Base-by-base conservation (phyloP, 1,284 basidiomycete species). In the Rhodotorula sp. region DNA sequence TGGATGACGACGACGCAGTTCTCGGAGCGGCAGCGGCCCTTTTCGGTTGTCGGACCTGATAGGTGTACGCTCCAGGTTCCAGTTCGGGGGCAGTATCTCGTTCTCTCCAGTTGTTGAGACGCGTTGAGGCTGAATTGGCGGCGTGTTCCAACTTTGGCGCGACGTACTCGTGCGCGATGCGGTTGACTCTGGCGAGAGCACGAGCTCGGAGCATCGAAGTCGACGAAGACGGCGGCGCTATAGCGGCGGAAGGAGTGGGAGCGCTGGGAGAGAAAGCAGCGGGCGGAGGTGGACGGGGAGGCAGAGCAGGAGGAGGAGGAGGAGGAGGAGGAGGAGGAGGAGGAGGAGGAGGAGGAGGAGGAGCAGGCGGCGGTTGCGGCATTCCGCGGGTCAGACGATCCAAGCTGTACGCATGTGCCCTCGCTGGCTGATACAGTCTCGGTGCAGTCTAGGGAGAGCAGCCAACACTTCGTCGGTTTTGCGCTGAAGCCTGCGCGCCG, bases 121-220 rank as follows among this genome's bases (percentile, higher is more conserved):
- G 54, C 10, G 42, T 42, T 26, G 61, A 53, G 6, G 61, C 61
- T 22, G 61, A 51, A 10, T 20, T 30, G 10, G 49, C 45, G 3
- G 68, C 68, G 7, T 42, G 26, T 22, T 62, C 53, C 45, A 72
- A 29, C 2, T 42, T 44, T 1, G 68, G 68, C 6, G 69, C 60
- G 59, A 63, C 55, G 26, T 57, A 61, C 5, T 67, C 55, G 30
- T 51, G 29, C 17, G 63, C 55, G 55, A 69, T 49, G 17, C 57
- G 33, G 55, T 57, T 44, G 24, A 62, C 62, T 6, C 56, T 54
- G 29, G 60, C 61, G 59, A 70, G 65, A 1, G 71, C 71, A 20
- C 68, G 68, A 4, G 58, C 29, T 6, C 70, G 67, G 20, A 64
- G 29, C 24, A 56, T 26, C 14, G 56, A 45, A 42, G 37, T 42